phyloP scores from a whole-genome alignment of 805 yeast genomes.

The Diddensiella transvaalensis region DNA sequence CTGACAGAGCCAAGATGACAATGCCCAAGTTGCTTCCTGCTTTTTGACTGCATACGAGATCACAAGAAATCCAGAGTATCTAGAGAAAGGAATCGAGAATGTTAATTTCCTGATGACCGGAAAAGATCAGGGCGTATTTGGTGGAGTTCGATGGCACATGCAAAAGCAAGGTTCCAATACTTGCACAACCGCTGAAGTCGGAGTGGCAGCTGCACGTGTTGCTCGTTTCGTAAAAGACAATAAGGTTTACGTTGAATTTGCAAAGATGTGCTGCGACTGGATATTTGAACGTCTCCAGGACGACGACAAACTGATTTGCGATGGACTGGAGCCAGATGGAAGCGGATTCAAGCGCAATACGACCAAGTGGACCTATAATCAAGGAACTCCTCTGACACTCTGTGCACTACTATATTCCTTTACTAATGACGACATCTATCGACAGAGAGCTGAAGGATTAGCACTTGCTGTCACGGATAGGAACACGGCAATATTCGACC shows the following conservation, averaged over 20 bases:
- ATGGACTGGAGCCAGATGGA: slow-evolving; percentile 50
- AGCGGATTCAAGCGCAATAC: slow-evolving; percentile 42
- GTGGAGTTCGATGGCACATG: slow-evolving; percentile 69
- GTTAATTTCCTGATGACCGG: slow-evolving; percentile 64
- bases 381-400: slow-evolving; percentile 61
- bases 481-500: slow-evolving; percentile 54
- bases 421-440: slow-evolving; percentile 53
- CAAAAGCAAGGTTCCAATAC: slow-evolving; percentile 57
- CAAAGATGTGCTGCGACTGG: slow-evolving; percentile 59
- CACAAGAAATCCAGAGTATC: slow-evolving; percentile 50
- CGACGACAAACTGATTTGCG: slow-evolving; percentile 53
- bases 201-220: slow-evolving; percentile 56
- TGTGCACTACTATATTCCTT: slow-evolving; percentile 46
- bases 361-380: slow-evolving; percentile 63
- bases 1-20: slow-evolving; percentile 49
- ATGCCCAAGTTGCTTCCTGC: slow-evolving; percentile 69
- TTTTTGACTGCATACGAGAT: slow-evolving; percentile 65
- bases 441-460: slow-evolving; percentile 31
- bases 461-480: slow-evolving; percentile 60
- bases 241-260: slow-evolving; percentile 50
- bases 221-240: slow-evolving; percentile 50
- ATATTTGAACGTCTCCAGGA: slow-evolving; percentile 50
- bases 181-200: slow-evolving; percentile 66
- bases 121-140: slow-evolving; percentile 49
- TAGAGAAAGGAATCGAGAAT: slow-evolving; percentile 55